Evolutionary conservation across 306 rosid genomes (phyloP), one percentile per base, ranked within the genome.

Genomic region (Castanea crenata): DNA sequence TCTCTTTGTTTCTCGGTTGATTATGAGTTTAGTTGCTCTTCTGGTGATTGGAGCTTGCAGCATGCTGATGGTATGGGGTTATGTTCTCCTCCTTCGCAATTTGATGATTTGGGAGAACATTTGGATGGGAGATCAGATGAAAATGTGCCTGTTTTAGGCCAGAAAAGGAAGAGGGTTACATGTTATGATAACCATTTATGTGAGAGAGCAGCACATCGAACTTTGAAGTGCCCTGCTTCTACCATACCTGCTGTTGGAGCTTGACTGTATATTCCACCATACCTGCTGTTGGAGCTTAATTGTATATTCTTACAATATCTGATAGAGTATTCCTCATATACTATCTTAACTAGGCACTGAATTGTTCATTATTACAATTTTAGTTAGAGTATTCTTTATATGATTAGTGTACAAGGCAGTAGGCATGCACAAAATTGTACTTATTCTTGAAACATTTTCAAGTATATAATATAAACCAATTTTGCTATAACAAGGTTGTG

Each of bases 311-410:
- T 6, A 4, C 7, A 25, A 32, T 31, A 5, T 13, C 4, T 18
- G 18, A 23, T 91, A 13, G 89, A 71, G 99, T 80, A 52, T 49
- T 12, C 54, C 54, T 49, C 5, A 49, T 49, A 63, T 72, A 38
- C 46, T 7, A 38, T 38, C 46, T 38, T 38, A 38, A 7, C 46
- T 38, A 74, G 86, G 83, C 32, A 83, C 68, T 49, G 9, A 38
- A 13, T 5, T 38, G 59, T 82, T 57, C 65, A 54, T 82, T 49
- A 3, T 12, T 3, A 49, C 54, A 12, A 49, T 49, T 49, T 46
- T 12, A 49, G 54, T 2, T 1, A 49, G 54, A 49, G 5, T 49
- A 49, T 49, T 12, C 54, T 16, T 49, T 49, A 49, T 49, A 49
- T 12, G 54, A 49, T 49, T 49, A 10, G 16, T 49, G 15, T 49